phyloP scores from a whole-genome alignment of 768 basidiomycete genomes.

The Panaeolus papilionaceus region DNA sequence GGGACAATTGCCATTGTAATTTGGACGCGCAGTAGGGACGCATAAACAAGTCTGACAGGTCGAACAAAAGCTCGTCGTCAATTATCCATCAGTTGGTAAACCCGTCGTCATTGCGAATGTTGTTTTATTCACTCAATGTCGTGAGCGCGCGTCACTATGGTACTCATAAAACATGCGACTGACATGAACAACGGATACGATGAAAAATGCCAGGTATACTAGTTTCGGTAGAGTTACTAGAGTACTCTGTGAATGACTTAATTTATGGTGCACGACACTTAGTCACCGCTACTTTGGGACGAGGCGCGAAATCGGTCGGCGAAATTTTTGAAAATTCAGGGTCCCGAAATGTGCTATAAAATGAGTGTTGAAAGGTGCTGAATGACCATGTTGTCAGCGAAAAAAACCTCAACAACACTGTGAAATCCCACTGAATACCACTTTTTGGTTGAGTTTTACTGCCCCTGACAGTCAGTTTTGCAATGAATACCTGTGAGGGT shows the following conservation, averaged over 20 bases:
- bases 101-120: not conserved
- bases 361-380: no score
- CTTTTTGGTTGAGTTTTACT: no score
- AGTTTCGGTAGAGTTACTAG: no score
- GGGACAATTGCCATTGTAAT: not conserved
- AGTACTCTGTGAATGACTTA: not conserved
- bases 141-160: not conserved
- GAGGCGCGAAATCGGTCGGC: not conserved
- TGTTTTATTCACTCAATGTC: not conserved
- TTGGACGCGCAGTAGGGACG: not conserved
- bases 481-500: no score
- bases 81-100: not conserved
- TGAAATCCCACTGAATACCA: no score
- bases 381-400: no score
- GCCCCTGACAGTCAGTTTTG: no score
- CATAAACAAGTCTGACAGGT: not conserved
- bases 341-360: no score
- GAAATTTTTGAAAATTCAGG: not conserved
- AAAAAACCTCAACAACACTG: no score
- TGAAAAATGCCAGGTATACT: not conserved
- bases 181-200: not conserved
- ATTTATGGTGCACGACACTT: conserved; percentile 5
- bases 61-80: not conserved
- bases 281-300: not conserved
- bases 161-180: not conserved